phyloP scores from a whole-genome alignment of 2,329 filamentous ascomycete genomes.

The Malbranchea cinnamomea region DNA sequence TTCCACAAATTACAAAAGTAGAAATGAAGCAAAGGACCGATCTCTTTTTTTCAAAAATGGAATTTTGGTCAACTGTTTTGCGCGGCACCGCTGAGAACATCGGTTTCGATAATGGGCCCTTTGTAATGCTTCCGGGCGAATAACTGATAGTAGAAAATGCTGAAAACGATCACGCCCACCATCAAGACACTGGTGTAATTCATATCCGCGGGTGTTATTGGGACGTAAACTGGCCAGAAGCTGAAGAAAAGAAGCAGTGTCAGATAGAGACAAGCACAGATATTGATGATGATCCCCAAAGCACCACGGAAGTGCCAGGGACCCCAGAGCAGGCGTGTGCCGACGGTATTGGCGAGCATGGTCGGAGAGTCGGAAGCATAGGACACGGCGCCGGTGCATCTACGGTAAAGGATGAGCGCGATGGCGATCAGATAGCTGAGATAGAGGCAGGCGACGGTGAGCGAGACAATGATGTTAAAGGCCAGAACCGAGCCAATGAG shows the following conservation, averaged over 20 bases:
- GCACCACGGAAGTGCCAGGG: constrained; percentile 14
- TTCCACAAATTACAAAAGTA: no score
- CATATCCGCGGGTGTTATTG: constrained; percentile 21
- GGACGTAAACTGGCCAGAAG: constrained; percentile 20
- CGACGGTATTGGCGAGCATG: constrained; percentile 10
- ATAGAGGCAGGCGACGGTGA: constrained; percentile 36
- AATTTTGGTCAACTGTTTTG: no score
- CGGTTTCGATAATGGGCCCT: constrained; percentile 15
- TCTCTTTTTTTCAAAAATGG: no score
- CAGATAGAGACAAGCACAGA: constrained; percentile 20
- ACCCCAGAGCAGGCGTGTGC: constrained; percentile 15
- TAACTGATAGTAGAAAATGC: constrained; percentile 24
- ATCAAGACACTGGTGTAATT: constrained; percentile 31
- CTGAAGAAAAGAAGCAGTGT: constrained; percentile 18
- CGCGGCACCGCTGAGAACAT: no score
- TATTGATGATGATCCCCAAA: constrained; percentile 18
- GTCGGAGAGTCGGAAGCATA: constrained; percentile 9
- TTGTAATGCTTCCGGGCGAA: constrained; percentile 17
- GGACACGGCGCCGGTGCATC: constrained; percentile 17
- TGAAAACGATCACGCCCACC: constrained; percentile 24
- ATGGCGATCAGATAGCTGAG: constrained; percentile 38
- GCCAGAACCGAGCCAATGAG: constrained; percentile 38
- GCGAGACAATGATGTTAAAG: constrained; percentile 40
- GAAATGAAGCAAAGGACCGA: no score
- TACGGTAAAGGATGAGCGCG: constrained; percentile 28